Conservation (phyloP, 352 stramenopile species). For the Globisporangium recalcitrans region DNA sequence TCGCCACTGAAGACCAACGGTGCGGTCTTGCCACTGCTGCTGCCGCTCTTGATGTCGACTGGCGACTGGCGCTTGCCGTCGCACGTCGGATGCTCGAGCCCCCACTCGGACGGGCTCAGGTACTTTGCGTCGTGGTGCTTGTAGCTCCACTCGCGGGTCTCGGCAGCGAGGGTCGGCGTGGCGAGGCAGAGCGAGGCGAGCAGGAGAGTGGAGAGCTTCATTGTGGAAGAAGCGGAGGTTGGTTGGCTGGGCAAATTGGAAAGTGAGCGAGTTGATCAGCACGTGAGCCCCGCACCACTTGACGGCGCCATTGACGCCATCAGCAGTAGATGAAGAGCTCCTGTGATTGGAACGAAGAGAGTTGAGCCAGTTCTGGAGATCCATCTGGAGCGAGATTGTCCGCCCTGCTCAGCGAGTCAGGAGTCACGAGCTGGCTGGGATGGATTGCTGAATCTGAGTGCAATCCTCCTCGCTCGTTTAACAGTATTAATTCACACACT, state of each 20-base stretch:
- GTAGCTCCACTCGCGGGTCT: slow-evolving; percentile 7
- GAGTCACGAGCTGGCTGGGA: no score
- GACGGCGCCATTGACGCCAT: no score
- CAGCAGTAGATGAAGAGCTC: no score
- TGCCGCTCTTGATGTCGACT: slow-evolving; percentile 5
- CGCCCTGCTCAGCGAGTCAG: no score
- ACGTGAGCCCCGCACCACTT: no score
- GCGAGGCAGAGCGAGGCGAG: no score
- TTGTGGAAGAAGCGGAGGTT: neutral
- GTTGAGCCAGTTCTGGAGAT: no score
- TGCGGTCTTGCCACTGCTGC: neutral
- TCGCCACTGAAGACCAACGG: slow-evolving; percentile 10
- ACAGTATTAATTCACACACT: no score
- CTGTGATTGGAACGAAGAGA: no score
- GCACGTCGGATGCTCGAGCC: slow-evolving; percentile 9
- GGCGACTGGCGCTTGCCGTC: slow-evolving; percentile 10
- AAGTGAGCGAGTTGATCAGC: neutral
- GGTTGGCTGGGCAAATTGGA: neutral
- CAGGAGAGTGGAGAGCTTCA: slow-evolving; percentile 3
- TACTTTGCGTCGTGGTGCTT: neutral
- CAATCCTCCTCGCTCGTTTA: no score
- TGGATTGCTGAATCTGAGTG: no score
- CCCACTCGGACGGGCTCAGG: slow-evolving; percentile 9
- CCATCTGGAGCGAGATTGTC: no score
- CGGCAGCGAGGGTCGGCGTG: neutral